A percentile compares a stretch with the other conserved stretches of the same genome.
phyloP scores from a whole-genome alignment of 2,329 filamentous ascomycete species.

The Didymella glomerata region DNA sequence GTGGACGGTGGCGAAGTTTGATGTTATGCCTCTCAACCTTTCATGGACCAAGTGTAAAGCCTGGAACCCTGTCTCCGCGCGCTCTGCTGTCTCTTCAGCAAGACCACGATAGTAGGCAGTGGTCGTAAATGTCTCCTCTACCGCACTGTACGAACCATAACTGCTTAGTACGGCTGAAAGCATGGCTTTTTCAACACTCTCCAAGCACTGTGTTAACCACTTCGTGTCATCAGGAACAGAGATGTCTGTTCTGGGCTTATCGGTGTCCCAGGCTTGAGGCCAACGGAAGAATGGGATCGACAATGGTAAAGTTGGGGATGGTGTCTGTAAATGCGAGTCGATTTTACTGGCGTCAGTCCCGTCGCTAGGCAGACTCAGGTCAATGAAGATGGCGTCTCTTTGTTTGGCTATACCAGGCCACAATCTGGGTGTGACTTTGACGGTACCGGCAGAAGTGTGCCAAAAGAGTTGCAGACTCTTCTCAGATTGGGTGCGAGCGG shows the following conservation, averaged over 20 bases:
- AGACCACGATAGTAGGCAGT: slow-evolving; percentile 38
- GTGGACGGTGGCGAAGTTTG: slow-evolving; percentile 24
- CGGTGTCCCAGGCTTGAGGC: slow-evolving; percentile 20
- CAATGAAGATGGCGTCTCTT: slow-evolving; percentile 32
- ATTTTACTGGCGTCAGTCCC: slow-evolving; percentile 1
- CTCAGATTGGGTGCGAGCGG: not conserved
- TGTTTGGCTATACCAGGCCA: slow-evolving; percentile 35
- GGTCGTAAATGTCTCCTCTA: slow-evolving; percentile 38
- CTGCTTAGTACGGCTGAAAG: slow-evolving; percentile 24
- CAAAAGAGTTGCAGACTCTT: slow-evolving; percentile 23
- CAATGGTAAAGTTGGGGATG: not conserved
- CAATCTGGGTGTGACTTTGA: slow-evolving; percentile 24
- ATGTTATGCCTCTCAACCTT: not conserved
- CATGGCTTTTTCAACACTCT: slow-evolving; percentile 38
- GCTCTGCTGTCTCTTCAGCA: slow-evolving; percentile 24
- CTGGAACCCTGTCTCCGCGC: slow-evolving; percentile 12
- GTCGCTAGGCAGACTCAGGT: slow-evolving; percentile 24
- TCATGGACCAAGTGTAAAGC: not conserved
- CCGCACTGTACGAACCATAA: slow-evolving; percentile 13
- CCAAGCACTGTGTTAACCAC: slow-evolving; percentile 27
- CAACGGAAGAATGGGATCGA: slow-evolving; percentile 42
- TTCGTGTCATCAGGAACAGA: not conserved
- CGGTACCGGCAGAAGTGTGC: slow-evolving; percentile 6
- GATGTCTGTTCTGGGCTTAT: not conserved
- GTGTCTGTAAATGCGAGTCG: not conserved